Evolutionary conservation across 176 grass and related monocot species (phyloP), one percentile per base, ranked within the genome.

Genomic region (Hordeum vulgare): DNA sequence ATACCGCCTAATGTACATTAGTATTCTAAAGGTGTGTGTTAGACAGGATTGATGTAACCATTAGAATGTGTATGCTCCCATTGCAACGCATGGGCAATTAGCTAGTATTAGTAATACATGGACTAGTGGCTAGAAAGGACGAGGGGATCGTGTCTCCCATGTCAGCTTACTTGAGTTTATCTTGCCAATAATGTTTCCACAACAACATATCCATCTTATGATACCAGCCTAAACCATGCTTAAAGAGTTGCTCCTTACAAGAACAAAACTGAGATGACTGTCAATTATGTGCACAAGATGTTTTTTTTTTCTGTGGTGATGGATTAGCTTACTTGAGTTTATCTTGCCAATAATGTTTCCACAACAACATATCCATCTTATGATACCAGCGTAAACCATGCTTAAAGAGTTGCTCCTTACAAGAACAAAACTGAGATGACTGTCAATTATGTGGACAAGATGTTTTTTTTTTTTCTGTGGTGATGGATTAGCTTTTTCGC

Each of bases 321-420:
- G n/a, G n/a, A n/a, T n/a, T n/a, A n/a, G n/a, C n/a, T n/a, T n/a
- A n/a, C n/a, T n/a, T n/a, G n/a, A n/a, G 11, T 10, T 7, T 13
- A 26, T 45, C 53, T 69, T 58, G 29, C 24, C 3, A 28, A 45
- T 37, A 20, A 28, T 86, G 11, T 11, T 17, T 17, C 33, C 34
- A 67, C 26, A 7, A 71, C 39, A 71, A 41, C 17, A 42, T 71
- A 71, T n/a, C n/a, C 42, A 71, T 37, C n/a, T 71, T 71, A 34
- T 66, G 21, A 41, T 11, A 27, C 26, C 6, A 7, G 5, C 39
- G n/a, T 71, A 71, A 72, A 26, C 42, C 12, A 58, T 23, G 45
- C 70, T 67, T 59, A 10, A 70, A 82, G 33, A 87, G 36, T 77
- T 82, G 9, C 61, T 49, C 14, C 11, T 82, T 40, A 54, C 5